Percentiles rank a stretch among this genome's conserved stretches.
phyloP scores from a whole-genome alignment of 345 rosid genomes.

The Arabis alpina region DNA sequence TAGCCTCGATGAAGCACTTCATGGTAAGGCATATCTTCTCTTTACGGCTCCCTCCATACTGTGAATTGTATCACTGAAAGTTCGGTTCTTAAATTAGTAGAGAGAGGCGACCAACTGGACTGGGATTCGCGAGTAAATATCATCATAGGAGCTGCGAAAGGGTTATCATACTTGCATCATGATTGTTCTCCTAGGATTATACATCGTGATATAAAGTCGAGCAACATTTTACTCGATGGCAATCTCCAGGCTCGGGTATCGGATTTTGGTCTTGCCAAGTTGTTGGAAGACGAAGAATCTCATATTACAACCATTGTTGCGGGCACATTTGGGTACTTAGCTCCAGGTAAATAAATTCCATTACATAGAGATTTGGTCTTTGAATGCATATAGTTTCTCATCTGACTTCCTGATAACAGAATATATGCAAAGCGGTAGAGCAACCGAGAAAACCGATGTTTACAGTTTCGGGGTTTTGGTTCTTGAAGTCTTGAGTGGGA shows the following conservation, averaged over 20 bases:
- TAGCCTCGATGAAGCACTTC: slow-evolving; percentile 98
- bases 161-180: slow-evolving; percentile 94
- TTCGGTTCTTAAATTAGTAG: slow-evolving; percentile 51
- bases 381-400: neutral
- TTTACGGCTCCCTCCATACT: neutral
- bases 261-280: slow-evolving; percentile 97
- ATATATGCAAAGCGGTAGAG: slow-evolving; percentile 98
- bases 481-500: slow-evolving; percentile 95
- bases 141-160: slow-evolving; percentile 97
- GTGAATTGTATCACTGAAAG: slow-evolving; percentile 21
- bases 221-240: slow-evolving; percentile 97
- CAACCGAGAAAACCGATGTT: slow-evolving; percentile 97
- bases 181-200: slow-evolving; percentile 99
- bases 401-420: slow-evolving; percentile 50
- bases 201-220: slow-evolving; percentile 97
- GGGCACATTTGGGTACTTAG: slow-evolving; percentile 98
- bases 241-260: slow-evolving; percentile 98
- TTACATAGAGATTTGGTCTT: slow-evolving; percentile 2
- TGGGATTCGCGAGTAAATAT: slow-evolving; percentile 96
- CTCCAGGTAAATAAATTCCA: slow-evolving; percentile 68
- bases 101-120: slow-evolving; percentile 83
- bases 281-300: slow-evolving; percentile 93
- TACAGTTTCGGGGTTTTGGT: slow-evolving; percentile 93
- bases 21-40: slow-evolving; percentile 55
- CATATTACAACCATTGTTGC: slow-evolving; percentile 99